Conservation (phyloP, 2,329 filamentous ascomycete genomes). For the Stachybotrys echinatus region DNA sequence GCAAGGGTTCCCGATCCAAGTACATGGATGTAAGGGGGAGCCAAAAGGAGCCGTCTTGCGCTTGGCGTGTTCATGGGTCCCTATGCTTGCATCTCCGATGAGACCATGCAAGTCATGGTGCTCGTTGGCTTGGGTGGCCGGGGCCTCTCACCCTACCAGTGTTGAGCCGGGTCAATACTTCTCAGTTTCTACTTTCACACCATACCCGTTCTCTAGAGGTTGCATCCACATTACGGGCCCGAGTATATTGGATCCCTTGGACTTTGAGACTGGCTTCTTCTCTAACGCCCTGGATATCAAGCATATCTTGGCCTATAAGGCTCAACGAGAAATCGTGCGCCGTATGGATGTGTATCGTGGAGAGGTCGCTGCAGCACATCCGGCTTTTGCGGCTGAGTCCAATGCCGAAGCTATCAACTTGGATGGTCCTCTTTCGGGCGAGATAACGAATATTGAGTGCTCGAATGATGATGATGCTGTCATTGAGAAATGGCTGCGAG, state of each 20-base stretch:
- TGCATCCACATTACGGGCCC: not conserved
- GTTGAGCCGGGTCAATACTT: slow-evolving; percentile 47
- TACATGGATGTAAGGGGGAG: no score
- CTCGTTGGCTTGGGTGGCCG: no score
- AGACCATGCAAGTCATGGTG: no score
- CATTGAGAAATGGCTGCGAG: not conserved
- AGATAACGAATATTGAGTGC: not conserved
- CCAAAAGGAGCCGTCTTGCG: no score
- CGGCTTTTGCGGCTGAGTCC: not conserved
- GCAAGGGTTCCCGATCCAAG: no score
- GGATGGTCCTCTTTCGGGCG: not conserved
- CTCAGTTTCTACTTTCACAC: slow-evolving; percentile 44
- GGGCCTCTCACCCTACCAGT: no score
- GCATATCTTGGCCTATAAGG: not conserved
- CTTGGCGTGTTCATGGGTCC: no score
- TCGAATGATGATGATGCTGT: slow-evolving; percentile 8
- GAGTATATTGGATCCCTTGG: not conserved
- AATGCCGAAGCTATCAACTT: not conserved
- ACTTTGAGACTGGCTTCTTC: not conserved
- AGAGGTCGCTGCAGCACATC: not conserved
- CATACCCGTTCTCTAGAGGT: slow-evolving; percentile 9
- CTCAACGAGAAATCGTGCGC: not conserved
- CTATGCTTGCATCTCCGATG: no score
- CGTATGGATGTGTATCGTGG: not conserved
- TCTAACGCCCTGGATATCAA: not conserved